phyloP scores from a whole-genome alignment of 1,139 yeast species.

The Saccharomycopsis phalli region DNA sequence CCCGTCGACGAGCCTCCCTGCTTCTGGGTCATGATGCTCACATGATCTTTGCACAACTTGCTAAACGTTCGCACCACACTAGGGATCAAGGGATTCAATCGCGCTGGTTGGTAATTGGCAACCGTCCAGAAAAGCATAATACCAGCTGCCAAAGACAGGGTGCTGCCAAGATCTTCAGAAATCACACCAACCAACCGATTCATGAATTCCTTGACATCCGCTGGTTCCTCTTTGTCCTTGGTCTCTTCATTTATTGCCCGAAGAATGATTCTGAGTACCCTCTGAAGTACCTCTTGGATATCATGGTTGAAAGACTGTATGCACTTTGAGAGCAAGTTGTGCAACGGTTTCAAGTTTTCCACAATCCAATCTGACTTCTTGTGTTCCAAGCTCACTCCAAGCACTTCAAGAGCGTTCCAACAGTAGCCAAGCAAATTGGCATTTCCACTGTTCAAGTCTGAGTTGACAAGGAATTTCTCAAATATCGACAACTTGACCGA shows the following conservation, averaged over 20 bases:
- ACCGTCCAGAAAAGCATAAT: constrained; percentile 80
- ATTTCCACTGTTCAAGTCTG: constrained; percentile 25
- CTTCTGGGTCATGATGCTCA: constrained; percentile 48
- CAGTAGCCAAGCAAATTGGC: constrained; percentile 69
- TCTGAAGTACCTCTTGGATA: constrained; percentile 71
- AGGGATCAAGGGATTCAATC: constrained; percentile 66
- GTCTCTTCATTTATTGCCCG: constrained; percentile 40
- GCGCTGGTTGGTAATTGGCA: constrained; percentile 63
- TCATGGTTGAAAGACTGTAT: constrained; percentile 77
- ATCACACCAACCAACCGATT: constrained; percentile 57
- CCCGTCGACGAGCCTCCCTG: no score
- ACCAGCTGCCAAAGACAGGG: constrained; percentile 76
- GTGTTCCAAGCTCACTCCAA: constrained; percentile 75
- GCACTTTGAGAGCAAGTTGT: constrained; percentile 70
- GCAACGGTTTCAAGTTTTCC: constrained; percentile 57
- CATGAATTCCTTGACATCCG: constrained; percentile 50
- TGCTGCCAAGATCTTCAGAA: constrained; percentile 73
- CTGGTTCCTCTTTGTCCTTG: constrained; percentile 45
- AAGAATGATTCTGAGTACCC: constrained; percentile 60
- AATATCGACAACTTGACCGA: constrained; percentile 76
- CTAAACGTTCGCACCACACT: constrained; percentile 78
- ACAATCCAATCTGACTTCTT: constrained; percentile 71
- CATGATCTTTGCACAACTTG: constrained; percentile 67
- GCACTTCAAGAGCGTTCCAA: constrained; percentile 82
- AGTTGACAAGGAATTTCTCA: constrained; percentile 35